Evolutionary conservation across 352 stramenopile species (phyloP), one percentile per base, ranked within the genome.

Genomic region (Phytophthora hibernalis): DNA sequence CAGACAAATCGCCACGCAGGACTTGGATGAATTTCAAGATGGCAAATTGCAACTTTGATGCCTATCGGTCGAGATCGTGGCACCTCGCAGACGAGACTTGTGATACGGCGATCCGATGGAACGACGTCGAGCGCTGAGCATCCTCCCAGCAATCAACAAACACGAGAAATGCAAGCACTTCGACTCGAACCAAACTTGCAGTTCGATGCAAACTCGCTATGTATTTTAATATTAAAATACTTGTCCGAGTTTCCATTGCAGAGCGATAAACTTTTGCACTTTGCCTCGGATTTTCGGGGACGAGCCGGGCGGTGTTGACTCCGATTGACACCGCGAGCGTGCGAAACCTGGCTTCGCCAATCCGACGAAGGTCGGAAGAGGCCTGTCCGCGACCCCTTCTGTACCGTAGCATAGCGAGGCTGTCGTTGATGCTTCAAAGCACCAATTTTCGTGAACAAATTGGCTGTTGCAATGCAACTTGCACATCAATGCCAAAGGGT

Each of bases 131-230:
- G 40, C 7, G 6, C 26, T 13, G 15, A 30, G 50, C 51, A 61
- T 54, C 51, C 44, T 42, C 21, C 21, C 60, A 68, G 31, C 60
- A 62, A 68, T 66, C 59, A 61, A 42, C 26, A 66, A 66, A 21
- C 58, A 18, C 6, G 18, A 11, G 58, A 66, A 66, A 42, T 42
- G 58, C 58, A 66, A 66, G 49, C 11, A 40, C 33, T 30, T 30
- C 3, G 26, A 30, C 6, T 30, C 26, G 5, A 31, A 31, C 5
- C 26, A 7, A 4, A 15, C 37, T 10, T 18, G n/a, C 38, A 21
- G 38, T 62, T 52, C 61, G 35, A 51, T 33, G 24, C 10, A 24
- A 40, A 12, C 28, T 31, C 28, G 28, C 28, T 7, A n/a, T n/a
- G n/a, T n/a, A n/a, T n/a, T n/a, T n/a, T n/a, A n/a, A n/a, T n/a